Base-by-base conservation (phyloP, 2,329 filamentous ascomycete species). In the Pseudophaeomoniella oleicola region DNA sequence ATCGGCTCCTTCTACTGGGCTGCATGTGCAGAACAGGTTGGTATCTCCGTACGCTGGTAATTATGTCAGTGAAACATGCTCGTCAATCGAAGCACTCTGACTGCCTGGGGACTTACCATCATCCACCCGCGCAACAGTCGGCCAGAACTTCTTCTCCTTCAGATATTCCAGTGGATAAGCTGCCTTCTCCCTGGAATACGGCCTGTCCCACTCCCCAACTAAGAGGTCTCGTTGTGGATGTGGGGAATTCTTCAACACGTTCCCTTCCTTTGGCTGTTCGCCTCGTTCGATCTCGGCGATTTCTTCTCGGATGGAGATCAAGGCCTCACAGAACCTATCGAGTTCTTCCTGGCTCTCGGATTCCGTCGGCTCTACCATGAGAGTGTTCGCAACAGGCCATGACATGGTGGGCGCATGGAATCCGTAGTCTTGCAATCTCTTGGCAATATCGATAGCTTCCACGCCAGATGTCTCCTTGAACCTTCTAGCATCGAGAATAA, bases 361-460 rank as follows among this genome's bases (percentile, higher is more conserved):
- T 63, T 94, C 88, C 0, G 88, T 96, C 2, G 88, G 88, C 65
- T 96, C 88, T 46, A 96, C 93, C 88, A 96, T 96, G 32, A 96
- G 74, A 1, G 88, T 94, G 62, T 92, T 92, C 36, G 84, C 73
- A 2, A 96, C 86, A 2, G 88, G 88, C 83, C 84, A 94, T 55
- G 78, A 86, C 88, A 96, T 94, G 37, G 88, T 96, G 0, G 88
- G 88, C 1, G 87, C 83, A 59, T 96, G 88, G 73, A 96, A 96
- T 30, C 88, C 88, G 55, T 93, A 96, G 56, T 96, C 88, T 60
- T 94, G 87, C 14, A 96, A 75, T 44, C 88, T 83, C 70, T 96
- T 96, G 52, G 88, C 88, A 45, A 96, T 81, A 53, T 96, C 88
- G 48, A 94, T 90, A 18, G 81, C 88, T 62, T 94, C 87, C 48